These are phyloP conservation scores for Puccinia triticina DNA, from an alignment of 1,284 basidiomycete genomes.

Conservation along the genomic window DNA sequence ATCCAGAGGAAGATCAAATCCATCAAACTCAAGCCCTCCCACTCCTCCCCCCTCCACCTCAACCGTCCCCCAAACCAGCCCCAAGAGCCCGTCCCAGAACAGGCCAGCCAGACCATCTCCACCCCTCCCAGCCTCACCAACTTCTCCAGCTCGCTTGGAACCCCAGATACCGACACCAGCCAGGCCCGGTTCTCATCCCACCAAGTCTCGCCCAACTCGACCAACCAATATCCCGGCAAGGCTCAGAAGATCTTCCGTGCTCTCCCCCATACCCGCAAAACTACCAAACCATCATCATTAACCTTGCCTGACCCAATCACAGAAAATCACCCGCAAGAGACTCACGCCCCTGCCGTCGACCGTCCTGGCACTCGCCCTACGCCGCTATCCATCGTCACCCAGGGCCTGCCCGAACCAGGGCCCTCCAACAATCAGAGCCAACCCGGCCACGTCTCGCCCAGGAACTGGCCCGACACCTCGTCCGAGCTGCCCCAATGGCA, in stretches of 20 bases:
- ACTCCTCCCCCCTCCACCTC: neutral
- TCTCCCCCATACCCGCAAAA: too few relatives aligned
- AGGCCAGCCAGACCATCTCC: neutral
- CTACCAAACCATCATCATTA: too few relatives aligned
- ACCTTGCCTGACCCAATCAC: neutral
- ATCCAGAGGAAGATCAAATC: conserved; percentile 15
- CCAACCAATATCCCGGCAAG: neutral
- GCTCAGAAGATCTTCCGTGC: neutral
- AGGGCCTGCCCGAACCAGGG: neutral
- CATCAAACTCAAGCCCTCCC: conserved; percentile 1
- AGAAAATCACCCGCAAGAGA: neutral
- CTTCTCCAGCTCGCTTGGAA: conserved; percentile 2
- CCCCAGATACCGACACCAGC: neutral
- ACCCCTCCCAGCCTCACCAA: neutral
- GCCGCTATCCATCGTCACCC: neutral
- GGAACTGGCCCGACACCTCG: neutral
- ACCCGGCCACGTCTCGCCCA: neutral
- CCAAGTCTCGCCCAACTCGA: neutral
- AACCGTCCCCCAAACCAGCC: neutral
- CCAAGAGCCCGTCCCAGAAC: neutral
- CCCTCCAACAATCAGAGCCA: neutral
- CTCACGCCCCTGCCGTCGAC: neutral
- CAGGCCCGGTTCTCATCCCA: neutral
- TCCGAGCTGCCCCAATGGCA: neutral
- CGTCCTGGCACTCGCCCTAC: neutral